Conservation (phyloP, 495 filamentous ascomycete species). For the Aspergillus campestris region DNA sequence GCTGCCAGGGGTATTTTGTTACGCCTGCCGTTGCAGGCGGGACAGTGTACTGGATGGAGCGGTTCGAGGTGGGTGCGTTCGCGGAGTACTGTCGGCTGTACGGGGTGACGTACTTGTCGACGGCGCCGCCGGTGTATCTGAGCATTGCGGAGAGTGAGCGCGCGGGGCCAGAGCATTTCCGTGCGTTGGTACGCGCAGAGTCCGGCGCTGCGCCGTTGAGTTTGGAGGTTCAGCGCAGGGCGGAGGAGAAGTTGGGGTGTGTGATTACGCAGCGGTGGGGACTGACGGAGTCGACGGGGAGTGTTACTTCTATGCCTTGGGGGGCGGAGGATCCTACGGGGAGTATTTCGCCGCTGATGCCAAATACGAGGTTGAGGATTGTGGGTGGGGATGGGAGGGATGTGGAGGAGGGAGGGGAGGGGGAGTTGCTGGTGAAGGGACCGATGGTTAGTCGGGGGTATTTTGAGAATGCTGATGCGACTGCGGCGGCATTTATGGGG, state of each 20-base stretch:
- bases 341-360: slow-evolving; percentile 10
- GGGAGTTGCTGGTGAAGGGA: slow-evolving; percentile 9
- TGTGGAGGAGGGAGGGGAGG: slow-evolving; percentile 4
- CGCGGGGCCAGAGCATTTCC: slow-evolving; percentile 8
- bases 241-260: slow-evolving; percentile 11
- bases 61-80: slow-evolving; percentile 9
- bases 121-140: slow-evolving; percentile 11
- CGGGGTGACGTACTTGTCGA: slow-evolving; percentile 7
- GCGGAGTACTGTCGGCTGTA: slow-evolving; percentile 9
- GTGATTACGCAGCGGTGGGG: slow-evolving; percentile 12
- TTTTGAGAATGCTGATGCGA: slow-evolving; percentile 67
- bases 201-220: slow-evolving; percentile 11
- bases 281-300: slow-evolving; percentile 12
- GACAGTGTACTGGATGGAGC: slow-evolving; percentile 13
- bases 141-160: slow-evolving; percentile 7
- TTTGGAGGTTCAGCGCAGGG: slow-evolving; percentile 6
- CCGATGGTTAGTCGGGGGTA: slow-evolving; percentile 57
- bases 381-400: slow-evolving; percentile 6
- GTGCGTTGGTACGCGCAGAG: slow-evolving; percentile 7
- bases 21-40: slow-evolving; percentile 11
- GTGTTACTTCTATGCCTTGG: slow-evolving; percentile 13
- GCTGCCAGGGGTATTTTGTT: slow-evolving; percentile 10
- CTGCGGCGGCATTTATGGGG: slow-evolving; percentile 55
- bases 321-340: slow-evolving; percentile 7
- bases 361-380: slow-evolving; percentile 7